Evolutionary conservation across 192 early-diverging fungal species (phyloP).

Genomic region (Geosiphon pyriformis): DNA sequence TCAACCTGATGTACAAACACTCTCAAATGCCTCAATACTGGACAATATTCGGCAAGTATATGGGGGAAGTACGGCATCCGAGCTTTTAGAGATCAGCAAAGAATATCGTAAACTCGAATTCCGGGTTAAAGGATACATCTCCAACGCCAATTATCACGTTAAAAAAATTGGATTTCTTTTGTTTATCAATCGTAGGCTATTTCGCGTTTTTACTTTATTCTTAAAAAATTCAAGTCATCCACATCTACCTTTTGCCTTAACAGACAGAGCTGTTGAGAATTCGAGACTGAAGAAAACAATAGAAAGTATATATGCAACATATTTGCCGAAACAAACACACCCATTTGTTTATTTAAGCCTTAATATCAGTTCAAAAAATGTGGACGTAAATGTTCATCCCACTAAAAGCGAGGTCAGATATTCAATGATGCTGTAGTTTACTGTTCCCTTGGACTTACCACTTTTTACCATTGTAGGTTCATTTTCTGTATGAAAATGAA

Average conservation of each 20-base stretch:
- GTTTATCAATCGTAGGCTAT: slow-evolving; percentile 95
- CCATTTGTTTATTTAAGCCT: slow-evolving; percentile 90
- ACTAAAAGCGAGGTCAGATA: slow-evolving; percentile 77
- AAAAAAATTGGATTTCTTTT: slow-evolving; percentile 82
- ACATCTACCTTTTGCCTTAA: too few relatives aligned
- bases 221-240: too few relatives aligned
- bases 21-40: slow-evolving; percentile 48
- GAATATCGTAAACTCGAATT: slow-evolving; percentile 47
- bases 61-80: slow-evolving; percentile 72
- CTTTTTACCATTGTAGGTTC: slow-evolving; percentile 51
- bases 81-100: slow-evolving; percentile 64
- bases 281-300: slow-evolving; percentile 73
- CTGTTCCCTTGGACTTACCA: too few relatives aligned
- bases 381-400: slow-evolving; percentile 98
- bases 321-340: slow-evolving; percentile 81
- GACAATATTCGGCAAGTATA: slow-evolving; percentile 83
- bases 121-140: slow-evolving; percentile 70
- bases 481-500: slow-evolving; percentile 87
- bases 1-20: slow-evolving; percentile 76
- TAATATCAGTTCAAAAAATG: slow-evolving; percentile 78
- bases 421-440: too few relatives aligned
- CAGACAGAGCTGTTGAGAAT: slow-evolving; percentile 83
- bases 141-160: slow-evolving; percentile 84
- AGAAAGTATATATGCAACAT: slow-evolving; percentile 72
- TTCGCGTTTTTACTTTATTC: too few relatives aligned